Evolutionary conservation across 768 basidiomycete genomes (phyloP).

Genomic region (Boletus eberwhitei): DNA sequence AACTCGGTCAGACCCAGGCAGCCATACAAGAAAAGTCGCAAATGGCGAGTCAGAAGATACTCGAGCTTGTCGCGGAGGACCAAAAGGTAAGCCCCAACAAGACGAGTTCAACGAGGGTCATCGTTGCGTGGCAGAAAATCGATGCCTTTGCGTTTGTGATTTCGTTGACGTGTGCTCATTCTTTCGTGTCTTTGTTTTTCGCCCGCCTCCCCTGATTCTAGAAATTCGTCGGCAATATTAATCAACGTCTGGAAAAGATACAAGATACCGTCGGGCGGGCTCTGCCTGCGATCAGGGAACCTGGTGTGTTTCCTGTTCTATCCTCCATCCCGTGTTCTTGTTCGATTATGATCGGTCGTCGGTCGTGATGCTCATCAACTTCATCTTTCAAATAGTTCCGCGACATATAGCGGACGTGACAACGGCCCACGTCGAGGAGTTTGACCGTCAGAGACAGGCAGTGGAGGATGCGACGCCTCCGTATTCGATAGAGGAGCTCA

Average conservation of each 20-base stretch:
- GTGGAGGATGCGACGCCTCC: slow-evolving; percentile 2
- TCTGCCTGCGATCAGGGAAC: slow-evolving; percentile 12
- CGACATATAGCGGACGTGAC: slow-evolving; percentile 11
- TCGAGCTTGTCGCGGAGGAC: slow-evolving; percentile 15
- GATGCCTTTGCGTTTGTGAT: background rate
- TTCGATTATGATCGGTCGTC: background rate
- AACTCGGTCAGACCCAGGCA: slow-evolving; percentile 11
- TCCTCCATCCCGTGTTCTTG: background rate
- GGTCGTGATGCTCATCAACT: background rate
- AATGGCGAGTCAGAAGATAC: slow-evolving; percentile 10
- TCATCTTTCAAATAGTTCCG: slow-evolving; percentile 4
- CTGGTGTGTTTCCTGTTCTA: background rate
- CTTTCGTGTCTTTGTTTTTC: too few relatives aligned
- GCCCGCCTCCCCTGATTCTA: background rate
- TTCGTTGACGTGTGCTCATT: background rate
- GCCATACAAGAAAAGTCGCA: slow-evolving; percentile 18
- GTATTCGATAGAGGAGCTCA: slow-evolving; percentile 13
- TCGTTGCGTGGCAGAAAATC: background rate
- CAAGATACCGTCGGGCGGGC: slow-evolving; percentile 8
- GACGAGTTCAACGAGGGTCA: background rate
- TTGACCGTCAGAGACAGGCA: background rate
- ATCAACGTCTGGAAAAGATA: slow-evolving; percentile 14
- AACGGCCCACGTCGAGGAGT: slow-evolving; percentile 11
- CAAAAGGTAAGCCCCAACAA: slow-evolving; percentile 2
- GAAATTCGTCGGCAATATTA: slow-evolving; percentile 12